Evolutionary conservation across 768 basidiomycete species (phyloP), one percentile per base, ranked within the genome.

Genomic region (Amyloporia xantha): DNA sequence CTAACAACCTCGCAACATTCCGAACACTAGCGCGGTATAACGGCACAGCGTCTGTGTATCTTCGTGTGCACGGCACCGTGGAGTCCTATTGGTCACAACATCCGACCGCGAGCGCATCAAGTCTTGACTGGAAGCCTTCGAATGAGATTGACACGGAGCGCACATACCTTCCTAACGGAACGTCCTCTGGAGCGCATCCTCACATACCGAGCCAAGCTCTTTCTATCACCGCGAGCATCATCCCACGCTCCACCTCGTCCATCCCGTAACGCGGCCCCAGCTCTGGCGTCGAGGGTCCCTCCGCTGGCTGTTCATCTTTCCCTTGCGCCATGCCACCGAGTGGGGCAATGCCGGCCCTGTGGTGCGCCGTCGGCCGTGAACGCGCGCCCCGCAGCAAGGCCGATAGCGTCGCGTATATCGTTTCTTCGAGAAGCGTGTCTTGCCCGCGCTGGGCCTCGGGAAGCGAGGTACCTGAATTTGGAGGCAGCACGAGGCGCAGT

Each of bases 401-500:
- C 26, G 48, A 28, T 17, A 43, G 30, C 27, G 30, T 42, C 10
- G 21, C 41, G 23, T 15, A 49, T 3, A 49, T 20, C 17, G 41
- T 17, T 3, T 43, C 48, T 12, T 49, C 48, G 28, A 49, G 30
- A 12, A 49, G 41, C 19, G 12, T 28, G 36, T 47, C 46, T 27
- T 47, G 46, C 33, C 20, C 44, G 25, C 42, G 11, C n/a, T n/a
- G n/a, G n/a, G n/a, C n/a, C n/a, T n/a, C n/a, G 11, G 36, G n/a
- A 9, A n/a, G 37, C 24, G 36, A 5, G 6, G 25, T 25, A 4
- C 47, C 24, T 10, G 47, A 39, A 13, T 33, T 39, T 3, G 56
- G 43, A 48, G 44, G 54, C 56, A 69, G 65, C 28, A 73, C 50
- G 47, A 65, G 53, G 44, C 75, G 73, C 25, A 78, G 60, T 40